Conservation (phyloP, 1,284 basidiomycete species). For the Austroboletus rostrupii region DNA sequence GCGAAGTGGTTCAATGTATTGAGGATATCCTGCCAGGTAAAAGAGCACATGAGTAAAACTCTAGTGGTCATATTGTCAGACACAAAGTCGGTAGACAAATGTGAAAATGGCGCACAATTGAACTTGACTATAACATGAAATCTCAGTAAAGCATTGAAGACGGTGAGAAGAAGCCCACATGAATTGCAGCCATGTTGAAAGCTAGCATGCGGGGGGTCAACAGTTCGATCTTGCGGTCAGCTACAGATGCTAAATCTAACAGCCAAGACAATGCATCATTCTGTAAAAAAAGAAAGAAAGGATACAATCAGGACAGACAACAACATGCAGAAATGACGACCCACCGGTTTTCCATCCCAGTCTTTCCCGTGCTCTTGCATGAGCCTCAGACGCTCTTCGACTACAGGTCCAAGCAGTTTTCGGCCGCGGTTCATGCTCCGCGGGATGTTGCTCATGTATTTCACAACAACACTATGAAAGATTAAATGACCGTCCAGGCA, state of each 20-base stretch:
- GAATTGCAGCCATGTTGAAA: conserved; percentile 38
- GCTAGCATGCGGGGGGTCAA: conserved; percentile 32
- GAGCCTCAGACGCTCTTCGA: conserved; percentile 33
- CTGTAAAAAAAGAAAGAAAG: no score
- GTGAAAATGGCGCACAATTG: neutral
- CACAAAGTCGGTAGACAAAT: neutral
- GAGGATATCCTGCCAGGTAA: neutral
- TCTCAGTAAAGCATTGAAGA: neutral
- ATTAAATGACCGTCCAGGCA: neutral
- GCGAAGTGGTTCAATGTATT: neutral
- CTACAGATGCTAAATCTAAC: conserved; percentile 34
- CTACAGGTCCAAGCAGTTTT: conserved; percentile 31
- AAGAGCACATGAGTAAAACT: neutral
- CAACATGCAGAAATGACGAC: conserved; percentile 13
- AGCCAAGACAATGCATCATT: conserved; percentile 38
- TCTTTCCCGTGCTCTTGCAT: conserved; percentile 32
- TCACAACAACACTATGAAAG: neutral
- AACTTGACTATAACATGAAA: neutral
- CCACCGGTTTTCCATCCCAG: conserved; percentile 37
- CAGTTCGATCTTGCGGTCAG: conserved; percentile 24
- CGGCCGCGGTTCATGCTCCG: conserved; percentile 2
- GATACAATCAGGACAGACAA: conserved; percentile 16
- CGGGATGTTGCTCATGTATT: neutral
- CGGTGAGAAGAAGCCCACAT: conserved; percentile 19
- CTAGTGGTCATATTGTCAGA: neutral